Evolutionary conservation across 1,139 yeast species (phyloP), one percentile per base, ranked within the genome.

Genomic region (Scheffersomyces illinoinensis): DNA sequence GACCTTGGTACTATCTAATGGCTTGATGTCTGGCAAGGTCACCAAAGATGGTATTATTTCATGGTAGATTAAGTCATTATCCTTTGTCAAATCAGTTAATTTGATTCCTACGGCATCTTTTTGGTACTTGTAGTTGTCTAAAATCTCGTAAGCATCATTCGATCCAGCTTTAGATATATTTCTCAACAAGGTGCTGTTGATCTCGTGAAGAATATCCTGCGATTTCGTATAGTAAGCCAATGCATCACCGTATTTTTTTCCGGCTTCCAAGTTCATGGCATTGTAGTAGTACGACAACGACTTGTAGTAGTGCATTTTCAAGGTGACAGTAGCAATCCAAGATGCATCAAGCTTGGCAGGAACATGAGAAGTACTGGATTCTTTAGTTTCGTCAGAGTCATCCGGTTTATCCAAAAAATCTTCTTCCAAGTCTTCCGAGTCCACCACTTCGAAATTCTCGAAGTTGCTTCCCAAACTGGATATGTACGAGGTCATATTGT

Each of bases 31-130:
- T 0, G 88, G 79, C 12, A 91, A 68, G 0, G 88, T 78, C 3
- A 83, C 83, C 46, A 79, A 76, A 18, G 85, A 81, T 0, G 97
- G 97, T 17, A 93, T 78, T 2, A 82, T 70, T 33, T 89, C 93
- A 71, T 95, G 97, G 68, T 91, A 95, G 53, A 95, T 91, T 68
- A 87, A 88, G 69, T 95, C 98, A 68, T 95, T 95, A 68, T 95
- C 98, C 66, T 90, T 91, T 47, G 82, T 86, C 62, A 90, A 71
- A 10, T 82, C 81, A 4, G 71, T 71, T 53, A 86, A 69, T 55
- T 84, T 84, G 51, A 80, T 78, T 33, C 74, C 73, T 56, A 83
- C 73, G 0, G 83, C 76, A 61, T 82, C 85, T 53, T 75, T 73
- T 58, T 82, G 85, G 58, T 73, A 77, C 60, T 82, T 82, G 64